These are phyloP conservation scores for Entomophthora muscae DNA, from an alignment of 371 early-diverging fungal species.

Conservation along the genomic window DNA sequence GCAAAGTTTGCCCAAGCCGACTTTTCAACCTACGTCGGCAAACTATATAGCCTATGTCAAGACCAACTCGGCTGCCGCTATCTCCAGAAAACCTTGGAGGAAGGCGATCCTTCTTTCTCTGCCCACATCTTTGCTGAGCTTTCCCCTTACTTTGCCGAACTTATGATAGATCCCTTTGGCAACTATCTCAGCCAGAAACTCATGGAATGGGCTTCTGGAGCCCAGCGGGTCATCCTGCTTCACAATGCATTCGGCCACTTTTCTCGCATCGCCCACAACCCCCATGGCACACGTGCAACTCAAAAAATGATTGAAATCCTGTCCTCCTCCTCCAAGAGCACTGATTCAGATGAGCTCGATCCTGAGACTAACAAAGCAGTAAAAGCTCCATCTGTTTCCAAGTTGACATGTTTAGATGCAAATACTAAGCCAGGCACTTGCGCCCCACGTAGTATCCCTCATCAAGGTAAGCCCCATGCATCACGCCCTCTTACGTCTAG, in stretches of 20 bases:
- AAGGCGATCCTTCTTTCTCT: slow-evolving; percentile 35
- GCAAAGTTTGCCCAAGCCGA: background rate
- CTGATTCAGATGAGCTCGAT: background rate
- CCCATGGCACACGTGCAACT: slow-evolving; percentile 94
- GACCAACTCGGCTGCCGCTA: slow-evolving; percentile 85
- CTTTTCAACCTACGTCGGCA: slow-evolving; percentile 8
- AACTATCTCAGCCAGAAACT: slow-evolving; percentile 85
- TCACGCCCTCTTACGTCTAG: background rate
- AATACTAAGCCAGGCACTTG: slow-evolving; percentile 46
- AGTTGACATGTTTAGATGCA: slow-evolving; percentile 27
- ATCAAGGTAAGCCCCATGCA: slow-evolving; percentile 30
- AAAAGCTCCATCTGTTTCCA: slow-evolving; percentile 5
- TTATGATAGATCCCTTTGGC: slow-evolving; percentile 67
- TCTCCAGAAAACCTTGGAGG: slow-evolving; percentile 70
- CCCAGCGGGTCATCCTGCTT: slow-evolving; percentile 51
- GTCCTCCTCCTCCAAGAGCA: slow-evolving; percentile 11
- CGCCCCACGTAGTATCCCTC: slow-evolving; percentile 57
- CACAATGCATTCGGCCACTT: slow-evolving; percentile 51
- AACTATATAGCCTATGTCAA: slow-evolving; percentile 59
- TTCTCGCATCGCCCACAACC: slow-evolving; percentile 65
- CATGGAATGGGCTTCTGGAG: slow-evolving; percentile 55
- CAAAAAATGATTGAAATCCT: slow-evolving; percentile 86
- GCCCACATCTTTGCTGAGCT: slow-evolving; percentile 54
- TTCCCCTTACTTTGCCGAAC: slow-evolving; percentile 43
- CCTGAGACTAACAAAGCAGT: background rate